Percentiles rank a stretch among this genome's conserved stretches.
Conservation (phyloP, 2,329 filamentous ascomycete genomes). For the Xylariales sp. region DNA sequence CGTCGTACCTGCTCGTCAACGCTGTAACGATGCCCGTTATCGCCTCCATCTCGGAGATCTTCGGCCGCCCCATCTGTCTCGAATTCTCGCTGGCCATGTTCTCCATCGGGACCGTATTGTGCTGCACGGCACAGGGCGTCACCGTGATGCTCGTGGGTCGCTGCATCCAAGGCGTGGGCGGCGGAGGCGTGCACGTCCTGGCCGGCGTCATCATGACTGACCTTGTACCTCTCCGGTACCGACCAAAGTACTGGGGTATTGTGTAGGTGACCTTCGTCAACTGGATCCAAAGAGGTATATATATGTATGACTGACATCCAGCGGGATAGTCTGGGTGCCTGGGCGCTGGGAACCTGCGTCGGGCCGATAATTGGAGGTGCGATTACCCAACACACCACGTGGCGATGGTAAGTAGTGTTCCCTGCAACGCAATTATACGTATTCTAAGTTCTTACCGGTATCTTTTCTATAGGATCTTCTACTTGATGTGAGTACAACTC, state of each 20-base stretch:
- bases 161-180: conserved; percentile 34
- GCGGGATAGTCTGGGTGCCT: conserved; percentile 1
- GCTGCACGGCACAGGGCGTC: conserved; percentile 28
- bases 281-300: too few species aligned
- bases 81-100: conserved; percentile 34
- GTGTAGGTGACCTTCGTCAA: too few species aligned
- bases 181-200: conserved; percentile 36
- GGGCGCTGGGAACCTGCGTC: neutral
- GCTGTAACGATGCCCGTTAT: conserved; percentile 23
- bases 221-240: conserved; percentile 34
- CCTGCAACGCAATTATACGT: too few species aligned
- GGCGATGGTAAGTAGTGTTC: too few species aligned
- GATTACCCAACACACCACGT: neutral
- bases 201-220: conserved; percentile 35
- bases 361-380: neutral
- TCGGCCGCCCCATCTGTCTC: conserved; percentile 28
- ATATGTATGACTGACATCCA: too few species aligned
- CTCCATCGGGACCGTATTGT: conserved; percentile 34
- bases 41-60: conserved; percentile 28
- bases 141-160: conserved; percentile 30
- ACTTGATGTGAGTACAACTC: too few species aligned
- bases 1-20: conserved; percentile 24
- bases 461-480: too few species aligned
- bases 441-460: too few species aligned
- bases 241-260: conserved; percentile 35